Base-by-base conservation (phyloP, 139 green algal species). In the Chlorella sp. region DNA sequence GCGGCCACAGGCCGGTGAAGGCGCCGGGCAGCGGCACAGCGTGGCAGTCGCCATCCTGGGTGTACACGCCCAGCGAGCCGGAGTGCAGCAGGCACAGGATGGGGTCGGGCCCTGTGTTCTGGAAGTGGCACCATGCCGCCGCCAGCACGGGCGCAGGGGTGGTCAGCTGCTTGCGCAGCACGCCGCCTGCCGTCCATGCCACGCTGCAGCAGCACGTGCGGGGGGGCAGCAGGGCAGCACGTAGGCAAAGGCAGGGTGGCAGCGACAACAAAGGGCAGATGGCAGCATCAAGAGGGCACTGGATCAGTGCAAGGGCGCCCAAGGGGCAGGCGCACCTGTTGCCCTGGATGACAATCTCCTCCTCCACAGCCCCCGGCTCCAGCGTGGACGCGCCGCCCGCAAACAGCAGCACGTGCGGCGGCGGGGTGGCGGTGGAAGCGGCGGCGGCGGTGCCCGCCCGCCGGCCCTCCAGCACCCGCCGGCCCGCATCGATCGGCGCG, bases 41-140 rank as follows among this genome's bases (percentile, higher is more conserved):
- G 32, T 92, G 80, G 30, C 89, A 30, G 60, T 90, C 88, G 28
- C 93, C 93, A 12, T 73, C 75, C 5, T 86, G 36, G 0, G 82
- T 82, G 55, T 87, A 87, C 13, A 89, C 87, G 2, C 84, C 92
- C 30, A 95, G 80, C 64, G 85, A 57, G 34, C 47, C 32, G 6
- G 56, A n/a, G 26, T 92, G 87, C 74, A 95, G 93, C 74, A 95
- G 74, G 86, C 93, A 95, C 56, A 95, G 87, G 44, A 92, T 83
- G 13, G 63, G 64, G 62, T 85, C 70, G 20, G 71, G 68, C 36
- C 81, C 81, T 1, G 81, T 86, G 81, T 86, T 86, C 36, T 86
- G 81, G 65, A 93, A 93, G 30, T 56, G 70, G 11, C 76, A 81
- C 90, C 88, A 93, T 1, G 74, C 81, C 0, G 84, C 88, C 64